Base-by-base conservation (phyloP, 2,329 filamentous ascomycete genomes). In the Nannizzia gypsea region DNA sequence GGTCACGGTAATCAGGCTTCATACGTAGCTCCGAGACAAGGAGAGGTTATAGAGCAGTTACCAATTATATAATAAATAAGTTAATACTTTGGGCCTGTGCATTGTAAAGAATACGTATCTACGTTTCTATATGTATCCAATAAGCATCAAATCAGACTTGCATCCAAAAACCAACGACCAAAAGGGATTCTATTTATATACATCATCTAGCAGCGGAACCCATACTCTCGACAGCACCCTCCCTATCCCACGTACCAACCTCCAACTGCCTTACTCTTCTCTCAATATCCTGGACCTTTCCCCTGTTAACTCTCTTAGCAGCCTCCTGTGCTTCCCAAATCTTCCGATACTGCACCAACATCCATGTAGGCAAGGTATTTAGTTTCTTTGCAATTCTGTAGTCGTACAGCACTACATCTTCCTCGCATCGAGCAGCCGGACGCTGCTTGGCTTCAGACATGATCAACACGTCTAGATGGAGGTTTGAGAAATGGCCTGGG, bases 341-440 rank as follows among this genome's bases (percentile, higher is more conserved):
- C 55, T 79, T 72, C 59, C 74, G 73, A 66, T 90, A 83, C 54
- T 81, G 79, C 6, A 81, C 75, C 50, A 83, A 69, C 76, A 88
- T 83, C 65, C 85, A 89, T 0, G 76, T 73, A 56, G 78, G 78
- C 52, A 89, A 70, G 1, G 75, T 67, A 0, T 67, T 57, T 1
- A 78, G 78, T 72, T 86, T 88, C 68, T 75, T 78, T 8, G 74
- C 81, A 26, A 73, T 70, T 31, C 71, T 74, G 71, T 90, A 89
- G 73, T 95, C 87, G 73, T 93, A 95, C 0, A 89, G 77, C 8
- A 88, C 86, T 61, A 89, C 83, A 65, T 92, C 88, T 72, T 96
- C 91, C 28, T 83, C 77, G 60, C 87, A 87, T 48, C 85, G 78
- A 2, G 90, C 90, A 6, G 89, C 88, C 13, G 83, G 77, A 20